A percentile compares a stretch with the other conserved stretches of the same genome.
These are phyloP conservation scores for Volvariella volvacea DNA, from an alignment of 1,284 basidiomycete genomes.

Conservation along the genomic window DNA sequence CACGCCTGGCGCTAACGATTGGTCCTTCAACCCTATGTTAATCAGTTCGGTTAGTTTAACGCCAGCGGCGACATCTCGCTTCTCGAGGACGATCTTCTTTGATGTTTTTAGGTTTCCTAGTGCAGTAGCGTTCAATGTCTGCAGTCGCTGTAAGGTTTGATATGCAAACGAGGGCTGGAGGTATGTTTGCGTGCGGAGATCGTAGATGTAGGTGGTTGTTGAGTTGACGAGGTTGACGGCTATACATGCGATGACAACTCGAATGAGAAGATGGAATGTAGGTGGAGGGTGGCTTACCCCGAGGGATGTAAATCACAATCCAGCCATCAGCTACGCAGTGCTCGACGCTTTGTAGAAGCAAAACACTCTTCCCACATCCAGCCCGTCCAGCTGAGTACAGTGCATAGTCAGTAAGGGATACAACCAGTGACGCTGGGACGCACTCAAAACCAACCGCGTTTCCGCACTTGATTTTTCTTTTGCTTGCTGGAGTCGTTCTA, in stretches of 20 bases:
- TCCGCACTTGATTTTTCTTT: constrained; percentile 33
- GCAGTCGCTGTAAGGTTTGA: constrained; percentile 53
- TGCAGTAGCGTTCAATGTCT: constrained; percentile 44
- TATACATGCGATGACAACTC: constrained; percentile 15
- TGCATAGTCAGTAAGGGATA: no score
- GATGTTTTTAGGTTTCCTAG: constrained; percentile 33
- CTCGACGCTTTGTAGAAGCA: constrained; percentile 77
- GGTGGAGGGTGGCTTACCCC: constrained; percentile 39
- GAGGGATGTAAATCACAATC: constrained; percentile 87
- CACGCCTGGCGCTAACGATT: constrained; percentile 51
- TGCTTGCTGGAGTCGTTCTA: constrained; percentile 44
- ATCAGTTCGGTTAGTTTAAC: constrained; percentile 54
- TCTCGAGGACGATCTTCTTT: constrained; percentile 38
- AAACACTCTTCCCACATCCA: constrained; percentile 81
- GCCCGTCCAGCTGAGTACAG: constrained; percentile 53
- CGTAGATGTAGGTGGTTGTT: constrained; percentile 70
- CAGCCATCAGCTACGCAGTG: constrained; percentile 69
- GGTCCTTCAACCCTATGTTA: constrained; percentile 49
- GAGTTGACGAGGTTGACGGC: constrained; percentile 76
- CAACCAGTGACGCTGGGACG: constrained; percentile 21
- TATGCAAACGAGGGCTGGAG: constrained; percentile 65
- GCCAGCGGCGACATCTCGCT: constrained; percentile 40
- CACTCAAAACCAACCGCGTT: constrained; percentile 57
- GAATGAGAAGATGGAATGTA: constrained; percentile 1
- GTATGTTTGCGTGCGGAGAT: constrained; percentile 71